Evolutionary conservation across 129 eudicot genomes (phyloP).

Genomic region (Heracleum sosnowskyi): DNA sequence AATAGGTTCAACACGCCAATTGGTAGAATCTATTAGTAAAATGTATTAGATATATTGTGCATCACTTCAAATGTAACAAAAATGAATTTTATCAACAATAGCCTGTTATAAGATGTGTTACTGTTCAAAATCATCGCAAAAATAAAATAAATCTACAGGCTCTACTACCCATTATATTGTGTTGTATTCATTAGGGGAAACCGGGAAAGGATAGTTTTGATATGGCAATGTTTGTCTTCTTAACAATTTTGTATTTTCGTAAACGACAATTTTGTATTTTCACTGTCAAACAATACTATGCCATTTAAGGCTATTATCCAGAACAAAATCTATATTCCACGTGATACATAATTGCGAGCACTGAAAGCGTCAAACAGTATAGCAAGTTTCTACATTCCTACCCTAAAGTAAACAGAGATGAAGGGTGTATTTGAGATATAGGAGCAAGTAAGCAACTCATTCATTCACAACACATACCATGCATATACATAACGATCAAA

Average conservation of each 20-base stretch:
- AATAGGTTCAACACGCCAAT: neutral
- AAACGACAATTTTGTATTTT: neutral
- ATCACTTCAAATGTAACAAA: neutral
- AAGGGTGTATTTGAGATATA: neutral
- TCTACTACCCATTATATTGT: neutral
- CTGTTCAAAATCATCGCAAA: neutral
- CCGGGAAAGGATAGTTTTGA: neutral
- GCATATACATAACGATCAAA: neutral
- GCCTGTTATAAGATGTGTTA: neutral
- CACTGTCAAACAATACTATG: neutral
- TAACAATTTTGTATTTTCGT: neutral
- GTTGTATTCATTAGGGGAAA: neutral
- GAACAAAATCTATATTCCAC: neutral
- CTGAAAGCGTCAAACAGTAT: neutral
- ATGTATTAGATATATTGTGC: neutral
- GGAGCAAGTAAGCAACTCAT: neutral
- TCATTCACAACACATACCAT: neutral
- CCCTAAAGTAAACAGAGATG: neutral
- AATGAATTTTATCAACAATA: neutral
- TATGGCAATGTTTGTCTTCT: neutral
- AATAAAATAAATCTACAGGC: neutral
- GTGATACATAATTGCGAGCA: neutral
- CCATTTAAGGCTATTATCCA: neutral
- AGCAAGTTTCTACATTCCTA: neutral
- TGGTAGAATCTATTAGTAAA: neutral